Conservation (phyloP, 192 early-diverging fungal species). For the Backusella macrospora region DNA sequence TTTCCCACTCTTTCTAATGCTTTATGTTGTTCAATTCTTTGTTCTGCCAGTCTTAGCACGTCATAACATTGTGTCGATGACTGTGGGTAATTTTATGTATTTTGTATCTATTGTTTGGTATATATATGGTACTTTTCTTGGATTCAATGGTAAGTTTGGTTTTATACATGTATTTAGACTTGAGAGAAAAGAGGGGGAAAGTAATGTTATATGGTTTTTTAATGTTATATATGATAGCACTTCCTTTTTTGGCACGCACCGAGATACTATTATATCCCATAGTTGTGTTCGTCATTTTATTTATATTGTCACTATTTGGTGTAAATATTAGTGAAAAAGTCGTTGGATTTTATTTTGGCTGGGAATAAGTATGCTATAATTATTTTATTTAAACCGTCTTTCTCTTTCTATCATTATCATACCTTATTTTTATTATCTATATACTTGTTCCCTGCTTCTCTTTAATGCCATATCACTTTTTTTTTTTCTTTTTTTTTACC, state of each 20-base stretch:
- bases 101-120: slow-evolving; percentile 79
- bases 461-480: background rate
- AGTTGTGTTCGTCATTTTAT: slow-evolving; percentile 62
- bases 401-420: background rate
- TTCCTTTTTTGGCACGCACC: slow-evolving; percentile 91
- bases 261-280: slow-evolving; percentile 91
- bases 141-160: slow-evolving; percentile 80
- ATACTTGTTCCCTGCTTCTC: background rate
- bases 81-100: slow-evolving; percentile 91
- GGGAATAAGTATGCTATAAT: background rate
- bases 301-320: slow-evolving; percentile 66
- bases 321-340: slow-evolving; percentile 80
- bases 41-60: slow-evolving; percentile 82
- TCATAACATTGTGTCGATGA: slow-evolving; percentile 77
- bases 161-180: background rate
- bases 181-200: background rate
- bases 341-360: slow-evolving; percentile 76
- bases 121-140: slow-evolving; percentile 88
- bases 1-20: slow-evolving; percentile 82
- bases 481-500: background rate
- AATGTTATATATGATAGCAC: slow-evolving; percentile 52
- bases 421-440: background rate
- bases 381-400: background rate
- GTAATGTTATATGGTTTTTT: background rate
- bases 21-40: slow-evolving; percentile 93